Conservation (phyloP, 2,329 filamentous ascomycete genomes). For the Microascus cirrosus region DNA sequence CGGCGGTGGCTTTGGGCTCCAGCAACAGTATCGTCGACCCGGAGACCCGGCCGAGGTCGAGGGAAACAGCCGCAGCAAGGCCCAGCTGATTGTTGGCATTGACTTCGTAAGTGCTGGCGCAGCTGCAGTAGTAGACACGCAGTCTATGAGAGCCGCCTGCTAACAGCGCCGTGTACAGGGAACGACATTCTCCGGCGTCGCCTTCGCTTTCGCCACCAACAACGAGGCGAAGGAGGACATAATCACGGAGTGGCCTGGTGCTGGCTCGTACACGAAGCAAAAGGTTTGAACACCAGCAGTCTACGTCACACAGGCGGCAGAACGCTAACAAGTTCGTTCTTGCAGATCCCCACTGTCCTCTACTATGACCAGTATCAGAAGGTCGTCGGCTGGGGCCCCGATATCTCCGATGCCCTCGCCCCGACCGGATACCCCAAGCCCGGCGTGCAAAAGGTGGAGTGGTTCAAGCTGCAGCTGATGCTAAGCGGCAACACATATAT, state of each 20-base stretch:
- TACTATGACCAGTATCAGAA: conserved; percentile 99
- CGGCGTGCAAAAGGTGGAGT: conserved; percentile 97
- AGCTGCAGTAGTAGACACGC: background rate
- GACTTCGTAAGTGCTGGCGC: conserved; percentile 65
- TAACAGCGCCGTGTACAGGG: conserved; percentile 43
- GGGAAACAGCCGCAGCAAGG: conserved; percentile 80
- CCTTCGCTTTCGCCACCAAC: conserved; percentile 94
- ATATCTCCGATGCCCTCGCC: conserved; percentile 92
- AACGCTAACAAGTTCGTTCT: background rate
- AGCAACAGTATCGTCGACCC: conserved; percentile 21
- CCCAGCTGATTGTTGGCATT: conserved; percentile 95
- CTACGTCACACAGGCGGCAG: conserved; percentile 1
- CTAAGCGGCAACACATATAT: conserved; percentile 98
- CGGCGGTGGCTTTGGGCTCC: background rate
- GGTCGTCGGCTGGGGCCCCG: conserved; percentile 97
- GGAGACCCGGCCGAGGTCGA: conserved; percentile 62
- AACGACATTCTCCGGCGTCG: conserved; percentile 95
- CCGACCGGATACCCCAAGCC: conserved; percentile 96
- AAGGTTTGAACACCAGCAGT: conserved; percentile 49
- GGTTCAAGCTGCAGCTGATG: conserved; percentile 99
- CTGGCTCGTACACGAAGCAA: conserved; percentile 95
- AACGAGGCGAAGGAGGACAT: conserved; percentile 97
- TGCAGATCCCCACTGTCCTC: conserved; percentile 91
- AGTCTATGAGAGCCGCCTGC: background rate
- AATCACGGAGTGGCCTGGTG: conserved; percentile 97